A percentile compares a stretch with the other conserved stretches of the same genome.
Evolutionary conservation across 768 basidiomycete species (phyloP).

Genomic region (Chlorophyllum brunneum): DNA sequence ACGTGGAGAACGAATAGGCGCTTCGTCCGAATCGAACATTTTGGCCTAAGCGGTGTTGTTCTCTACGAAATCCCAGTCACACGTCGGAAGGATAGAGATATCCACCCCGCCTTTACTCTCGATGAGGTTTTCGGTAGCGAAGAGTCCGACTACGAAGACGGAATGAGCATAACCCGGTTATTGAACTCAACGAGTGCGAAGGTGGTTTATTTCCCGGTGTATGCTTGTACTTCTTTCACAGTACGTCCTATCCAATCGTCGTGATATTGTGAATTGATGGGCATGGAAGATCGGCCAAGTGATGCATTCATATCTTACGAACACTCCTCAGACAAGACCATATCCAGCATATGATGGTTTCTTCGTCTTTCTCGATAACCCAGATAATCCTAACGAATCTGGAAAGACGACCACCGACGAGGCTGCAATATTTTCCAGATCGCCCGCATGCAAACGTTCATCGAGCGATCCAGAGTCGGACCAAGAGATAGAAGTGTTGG

Average conservation of each 20-base stretch:
- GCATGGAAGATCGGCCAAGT: conserved; percentile 21
- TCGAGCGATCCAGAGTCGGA: not conserved
- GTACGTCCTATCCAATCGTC: conserved; percentile 20
- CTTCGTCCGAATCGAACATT: conserved; percentile 23
- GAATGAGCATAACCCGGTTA: conserved; percentile 26
- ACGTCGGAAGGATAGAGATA: not conserved
- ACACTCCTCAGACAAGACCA: conserved; percentile 14
- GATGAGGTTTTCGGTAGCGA: conserved; percentile 25
- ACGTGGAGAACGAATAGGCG: conserved; percentile 16
- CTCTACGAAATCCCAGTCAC: conserved; percentile 22
- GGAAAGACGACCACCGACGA: not conserved
- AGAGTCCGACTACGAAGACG: conserved; percentile 15
- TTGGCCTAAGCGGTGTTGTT: conserved; percentile 27
- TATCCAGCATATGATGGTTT: conserved; percentile 19
- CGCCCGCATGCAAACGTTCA: too few relatives aligned
- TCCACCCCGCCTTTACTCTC: conserved; percentile 15
- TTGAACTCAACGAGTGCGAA: conserved; percentile 24
- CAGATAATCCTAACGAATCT: not conserved
- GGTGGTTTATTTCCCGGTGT: conserved; percentile 26
- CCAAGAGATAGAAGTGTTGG: not conserved
- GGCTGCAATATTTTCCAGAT: not conserved
- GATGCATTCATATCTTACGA: conserved; percentile 20
- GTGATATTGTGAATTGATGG: not conserved
- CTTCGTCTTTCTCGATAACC: conserved; percentile 12
- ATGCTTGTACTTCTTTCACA: conserved; percentile 29